These are phyloP conservation scores for Sequoiadendron giganteum DNA, from an alignment of 75 land plant species.

Conservation along the genomic window DNA sequence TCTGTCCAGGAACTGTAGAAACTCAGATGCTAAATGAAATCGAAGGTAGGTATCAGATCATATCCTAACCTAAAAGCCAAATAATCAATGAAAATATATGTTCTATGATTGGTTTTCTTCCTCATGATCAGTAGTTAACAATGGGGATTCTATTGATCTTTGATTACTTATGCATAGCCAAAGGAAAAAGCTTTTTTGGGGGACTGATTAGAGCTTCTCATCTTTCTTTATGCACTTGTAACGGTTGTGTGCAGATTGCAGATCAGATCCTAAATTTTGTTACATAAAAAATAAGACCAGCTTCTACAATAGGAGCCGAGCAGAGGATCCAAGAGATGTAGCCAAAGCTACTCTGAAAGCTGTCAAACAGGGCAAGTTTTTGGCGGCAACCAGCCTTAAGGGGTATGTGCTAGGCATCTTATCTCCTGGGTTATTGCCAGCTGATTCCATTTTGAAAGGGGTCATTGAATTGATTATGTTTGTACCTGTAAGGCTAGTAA, in stretches of 20 bases:
- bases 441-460: constrained; percentile 17
- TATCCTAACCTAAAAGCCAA: not conserved
- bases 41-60: not conserved
- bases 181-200: too few relatives aligned
- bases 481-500: constrained; percentile 10
- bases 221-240: not conserved
- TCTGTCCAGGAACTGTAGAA: constrained; percentile 24
- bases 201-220: too few relatives aligned
- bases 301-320: constrained; percentile 8
- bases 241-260: not conserved
- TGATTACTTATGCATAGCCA: too few relatives aligned
- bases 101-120: not conserved
- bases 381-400: constrained; percentile 10
- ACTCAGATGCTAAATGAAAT: constrained; percentile 23
- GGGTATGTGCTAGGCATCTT: not conserved
- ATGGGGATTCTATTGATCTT: too few relatives aligned
- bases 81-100: too few relatives aligned
- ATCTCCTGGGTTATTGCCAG: constrained; percentile 26
- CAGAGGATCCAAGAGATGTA: constrained; percentile 9
- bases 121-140: too few relatives aligned
- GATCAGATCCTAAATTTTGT: not conserved
- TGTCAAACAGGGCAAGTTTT: constrained; percentile 14
- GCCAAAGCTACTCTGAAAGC: constrained; percentile 11
- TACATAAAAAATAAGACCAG: not conserved
- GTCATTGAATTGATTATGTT: constrained; percentile 19